A percentile compares a stretch with the other conserved stretches of the same genome.
phyloP scores from a whole-genome alignment of 2,329 filamentous ascomycete species.

The Talaromyces sp. region DNA sequence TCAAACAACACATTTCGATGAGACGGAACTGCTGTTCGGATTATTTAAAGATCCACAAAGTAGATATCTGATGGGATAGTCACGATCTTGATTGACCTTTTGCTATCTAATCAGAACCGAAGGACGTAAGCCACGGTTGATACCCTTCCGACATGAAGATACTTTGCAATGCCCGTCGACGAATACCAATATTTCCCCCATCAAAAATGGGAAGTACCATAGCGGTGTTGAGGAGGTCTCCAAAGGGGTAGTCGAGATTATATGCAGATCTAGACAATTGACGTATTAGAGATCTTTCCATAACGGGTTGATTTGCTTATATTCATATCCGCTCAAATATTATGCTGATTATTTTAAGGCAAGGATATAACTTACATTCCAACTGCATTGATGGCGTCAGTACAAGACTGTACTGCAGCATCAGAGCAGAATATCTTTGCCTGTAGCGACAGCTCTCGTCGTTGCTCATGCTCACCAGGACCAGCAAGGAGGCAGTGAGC shows the following conservation, averaged over 20 bases:
- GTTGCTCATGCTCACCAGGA: constrained; percentile 34
- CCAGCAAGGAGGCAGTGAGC: constrained; percentile 42
- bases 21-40: too few relatives aligned
- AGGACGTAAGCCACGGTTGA: constrained; percentile 40
- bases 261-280: constrained; percentile 34
- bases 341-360: background rate
- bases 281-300: background rate
- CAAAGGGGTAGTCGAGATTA: constrained; percentile 39
- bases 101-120: background rate
- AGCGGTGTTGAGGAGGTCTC: constrained; percentile 42
- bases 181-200: constrained; percentile 52
- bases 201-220: constrained; percentile 49
- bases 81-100: too few relatives aligned
- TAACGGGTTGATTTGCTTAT: background rate
- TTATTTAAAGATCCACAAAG: too few relatives aligned
- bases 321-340: background rate
- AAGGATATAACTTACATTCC: constrained; percentile 34
- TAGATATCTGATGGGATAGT: too few relatives aligned
- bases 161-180: constrained; percentile 46
- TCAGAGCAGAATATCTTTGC: constrained; percentile 53
- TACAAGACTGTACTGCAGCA: constrained; percentile 44
- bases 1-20: background rate
- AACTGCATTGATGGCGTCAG: constrained; percentile 50
- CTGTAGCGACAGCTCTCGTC: constrained; percentile 45
- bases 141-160: constrained; percentile 43